Evolutionary conservation across 1,284 basidiomycete genomes (phyloP).

Genomic region (Psilocybe mexicana): DNA sequence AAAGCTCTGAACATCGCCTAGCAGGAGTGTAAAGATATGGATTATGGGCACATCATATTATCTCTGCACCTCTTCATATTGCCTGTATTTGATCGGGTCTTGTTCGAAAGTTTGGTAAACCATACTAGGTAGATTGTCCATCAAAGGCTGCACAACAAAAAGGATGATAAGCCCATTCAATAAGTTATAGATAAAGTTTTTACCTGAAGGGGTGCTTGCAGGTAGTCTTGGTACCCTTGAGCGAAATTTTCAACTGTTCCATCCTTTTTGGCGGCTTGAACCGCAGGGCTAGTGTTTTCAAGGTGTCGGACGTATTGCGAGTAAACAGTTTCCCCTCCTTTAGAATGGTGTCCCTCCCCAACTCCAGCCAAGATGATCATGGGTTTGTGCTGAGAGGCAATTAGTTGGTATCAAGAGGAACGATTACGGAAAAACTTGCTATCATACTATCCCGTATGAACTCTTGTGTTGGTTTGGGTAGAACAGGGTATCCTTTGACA

Average conservation of each 20-base stretch:
- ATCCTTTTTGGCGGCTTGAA: constrained; percentile 56
- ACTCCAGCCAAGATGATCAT: constrained; percentile 80
- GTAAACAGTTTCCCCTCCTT: constrained; percentile 87
- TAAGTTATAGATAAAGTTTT: constrained; percentile 12
- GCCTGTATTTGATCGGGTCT: constrained; percentile 94
- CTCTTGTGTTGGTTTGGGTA: constrained; percentile 88
- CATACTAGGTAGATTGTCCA: constrained; percentile 94
- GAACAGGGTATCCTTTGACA: constrained; percentile 94
- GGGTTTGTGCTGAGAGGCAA: constrained; percentile 65
- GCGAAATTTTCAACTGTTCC: constrained; percentile 89
- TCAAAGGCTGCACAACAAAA: constrained; percentile 68
- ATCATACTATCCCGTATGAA: constrained; percentile 90
- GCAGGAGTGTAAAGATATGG: constrained; percentile 5
- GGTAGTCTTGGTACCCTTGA: constrained; percentile 90
- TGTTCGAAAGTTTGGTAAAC: constrained; percentile 98
- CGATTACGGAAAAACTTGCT: constrained; percentile 45
- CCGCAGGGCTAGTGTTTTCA: constrained; percentile 70
- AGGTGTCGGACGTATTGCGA: constrained; percentile 87
- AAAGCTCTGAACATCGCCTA: constrained; percentile 86
- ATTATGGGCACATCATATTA: constrained; percentile 7
- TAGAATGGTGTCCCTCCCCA: constrained; percentile 60
- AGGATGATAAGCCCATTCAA: not conserved
- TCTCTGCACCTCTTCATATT: constrained; percentile 84
- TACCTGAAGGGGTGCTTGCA: constrained; percentile 93
- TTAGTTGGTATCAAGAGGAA: not conserved